Evolutionary conservation across 2,329 filamentous ascomycete species (phyloP), one percentile per base, ranked within the genome.

Genomic region (Elsinoe arachidis): DNA sequence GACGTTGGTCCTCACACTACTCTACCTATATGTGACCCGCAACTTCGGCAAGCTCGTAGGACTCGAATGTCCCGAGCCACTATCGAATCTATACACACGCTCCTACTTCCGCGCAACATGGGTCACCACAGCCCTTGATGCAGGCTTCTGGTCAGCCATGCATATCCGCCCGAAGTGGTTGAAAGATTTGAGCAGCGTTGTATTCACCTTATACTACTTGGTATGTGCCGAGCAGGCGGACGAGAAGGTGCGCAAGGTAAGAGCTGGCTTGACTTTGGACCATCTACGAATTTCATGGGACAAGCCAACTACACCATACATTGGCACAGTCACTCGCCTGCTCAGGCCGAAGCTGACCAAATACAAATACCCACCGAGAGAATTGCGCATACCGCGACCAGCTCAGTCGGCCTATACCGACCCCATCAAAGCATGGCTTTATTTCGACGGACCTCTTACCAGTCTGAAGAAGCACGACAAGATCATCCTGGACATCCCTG

Each of bases 61-160:
- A 2, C 82, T 99, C 54, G 90, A 96, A 64, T 91, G 87, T 63
- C 92, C 93, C 3, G 93, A 99, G 66, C 93, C 93, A 17, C 80
- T 99, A 67, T 87, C 91, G 30, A 96, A 95, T 68, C 86, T 97
- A 70, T 99, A 99, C 74, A 90, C 88, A 56, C 80, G 89, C 54
- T 85, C 88, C 26, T 99, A 95, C 74, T 99, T 96, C 71, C 86
- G 93, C 51, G 93, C 93, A 57, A 99, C 93, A 68, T 99, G 93
- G 93, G 83, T 97, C 14, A 85, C 93, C 55, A 99, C 93, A 0
- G 93, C 90, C 0, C 74, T 99, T 60, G 93, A 99, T 66, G 93
- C 93, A 5, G 93, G 93, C 1, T 99, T 96, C 72, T 99, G 93
- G 93, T 96, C 90, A 0, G 93, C 93, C 34, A 99, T 99, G 93